phyloP scores from a whole-genome alignment of 2,329 filamentous ascomycete species.

The Aspergillus calidoustus region DNA sequence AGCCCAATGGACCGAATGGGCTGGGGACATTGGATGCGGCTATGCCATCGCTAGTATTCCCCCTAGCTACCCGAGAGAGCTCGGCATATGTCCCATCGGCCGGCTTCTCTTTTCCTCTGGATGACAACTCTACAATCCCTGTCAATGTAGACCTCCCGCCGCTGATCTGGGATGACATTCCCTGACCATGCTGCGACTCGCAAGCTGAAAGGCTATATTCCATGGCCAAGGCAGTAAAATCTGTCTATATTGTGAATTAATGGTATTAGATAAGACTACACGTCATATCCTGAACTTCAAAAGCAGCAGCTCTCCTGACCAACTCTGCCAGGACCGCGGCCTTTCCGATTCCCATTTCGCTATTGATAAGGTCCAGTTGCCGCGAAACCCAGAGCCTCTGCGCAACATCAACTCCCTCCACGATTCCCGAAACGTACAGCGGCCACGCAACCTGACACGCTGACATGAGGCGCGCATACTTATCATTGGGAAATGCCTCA shows the following conservation, averaged over 20 bases:
- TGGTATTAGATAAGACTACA: background rate
- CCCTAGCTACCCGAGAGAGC: slow-evolving; percentile 33
- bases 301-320: slow-evolving; percentile 1
- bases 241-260: background rate
- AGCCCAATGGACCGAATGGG: slow-evolving; percentile 22
- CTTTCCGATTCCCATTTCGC: slow-evolving; percentile 13
- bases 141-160: slow-evolving; percentile 37
- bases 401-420: slow-evolving; percentile 6
- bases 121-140: slow-evolving; percentile 32
- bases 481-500: slow-evolving; percentile 7
- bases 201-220: background rate
- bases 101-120: slow-evolving; percentile 37
- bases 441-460: slow-evolving; percentile 5
- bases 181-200: slow-evolving; percentile 12
- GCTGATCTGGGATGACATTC: slow-evolving; percentile 46
- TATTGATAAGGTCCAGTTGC: slow-evolving; percentile 5
- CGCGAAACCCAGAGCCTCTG: slow-evolving; percentile 14
- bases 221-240: background rate
- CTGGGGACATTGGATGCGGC: slow-evolving; percentile 36
- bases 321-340: slow-evolving; percentile 6
- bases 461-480: slow-evolving; percentile 7
- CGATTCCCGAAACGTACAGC: slow-evolving; percentile 11
- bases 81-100: slow-evolving; percentile 23
- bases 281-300: background rate
- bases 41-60: slow-evolving; percentile 37